These are phyloP conservation scores for Sequoia sempervirens DNA, from an alignment of 75 land plant genomes.

Conservation along the genomic window DNA sequence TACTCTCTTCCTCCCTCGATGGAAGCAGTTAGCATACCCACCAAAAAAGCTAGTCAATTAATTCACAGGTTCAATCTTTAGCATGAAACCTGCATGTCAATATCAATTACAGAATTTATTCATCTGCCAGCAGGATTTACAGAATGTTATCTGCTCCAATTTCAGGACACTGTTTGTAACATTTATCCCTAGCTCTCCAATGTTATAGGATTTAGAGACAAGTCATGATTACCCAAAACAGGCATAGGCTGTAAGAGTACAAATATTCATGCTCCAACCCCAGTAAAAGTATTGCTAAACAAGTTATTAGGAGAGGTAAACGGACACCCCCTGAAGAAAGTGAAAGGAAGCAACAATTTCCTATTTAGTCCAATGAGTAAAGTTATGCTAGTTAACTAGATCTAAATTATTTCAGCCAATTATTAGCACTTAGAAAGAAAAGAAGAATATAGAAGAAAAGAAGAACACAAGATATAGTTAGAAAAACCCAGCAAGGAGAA, in stretches of 20 bases:
- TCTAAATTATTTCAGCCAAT: too few relatives aligned
- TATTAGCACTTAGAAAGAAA: too few relatives aligned
- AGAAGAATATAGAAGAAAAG: too few relatives aligned
- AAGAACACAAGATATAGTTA: too few relatives aligned
- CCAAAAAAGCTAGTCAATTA: background rate
- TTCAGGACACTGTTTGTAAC: background rate
- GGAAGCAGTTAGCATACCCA: background rate
- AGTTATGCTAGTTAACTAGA: too few relatives aligned
- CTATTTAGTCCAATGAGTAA: too few relatives aligned
- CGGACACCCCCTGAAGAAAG: background rate
- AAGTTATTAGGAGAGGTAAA: background rate
- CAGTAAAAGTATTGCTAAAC: background rate
- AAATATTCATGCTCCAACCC: background rate
- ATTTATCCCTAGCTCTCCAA: background rate
- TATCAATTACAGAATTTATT: background rate
- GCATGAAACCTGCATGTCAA: background rate
- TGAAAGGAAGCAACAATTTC: background rate
- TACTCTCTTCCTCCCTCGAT: background rate
- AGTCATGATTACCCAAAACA: background rate
- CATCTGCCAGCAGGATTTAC: background rate
- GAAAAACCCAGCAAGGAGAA: too few relatives aligned
- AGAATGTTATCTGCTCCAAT: background rate
- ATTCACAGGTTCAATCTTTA: conserved; percentile 2
- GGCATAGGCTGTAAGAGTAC: background rate
- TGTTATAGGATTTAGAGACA: background rate